A percentile compares a stretch with the other conserved stretches of the same genome.
Evolutionary conservation across 495 filamentous ascomycete species (phyloP).

Genomic region (Trichoderma virens): DNA sequence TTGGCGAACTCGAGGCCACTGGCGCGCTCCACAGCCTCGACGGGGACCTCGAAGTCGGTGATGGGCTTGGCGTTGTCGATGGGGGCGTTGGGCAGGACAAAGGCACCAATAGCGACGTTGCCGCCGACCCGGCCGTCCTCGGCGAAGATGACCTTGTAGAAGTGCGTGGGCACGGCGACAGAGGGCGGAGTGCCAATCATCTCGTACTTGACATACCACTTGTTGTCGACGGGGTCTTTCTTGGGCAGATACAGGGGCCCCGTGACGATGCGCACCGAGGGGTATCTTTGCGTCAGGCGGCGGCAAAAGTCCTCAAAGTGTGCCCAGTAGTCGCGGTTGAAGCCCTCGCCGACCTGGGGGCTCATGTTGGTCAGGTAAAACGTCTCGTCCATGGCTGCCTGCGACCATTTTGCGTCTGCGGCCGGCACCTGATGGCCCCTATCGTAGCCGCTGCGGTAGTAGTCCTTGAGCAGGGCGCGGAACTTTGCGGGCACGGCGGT

Average conservation of each 20-base stretch:
- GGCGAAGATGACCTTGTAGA: constrained; percentile 96
- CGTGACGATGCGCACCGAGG: constrained; percentile 83
- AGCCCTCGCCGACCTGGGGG: constrained; percentile 93
- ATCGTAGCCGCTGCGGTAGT: constrained; percentile 91
- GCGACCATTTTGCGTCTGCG: constrained; percentile 92
- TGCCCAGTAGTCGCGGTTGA: constrained; percentile 98
- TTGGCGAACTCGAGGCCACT: constrained; percentile 84
- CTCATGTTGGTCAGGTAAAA: constrained; percentile 95
- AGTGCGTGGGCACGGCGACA: constrained; percentile 93
- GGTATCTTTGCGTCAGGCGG: constrained; percentile 67
- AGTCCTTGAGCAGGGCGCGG: constrained; percentile 84
- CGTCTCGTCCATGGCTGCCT: constrained; percentile 87
- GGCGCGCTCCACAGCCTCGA: constrained; percentile 87
- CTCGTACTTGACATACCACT: constrained; percentile 93
- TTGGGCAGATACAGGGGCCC: constrained; percentile 88
- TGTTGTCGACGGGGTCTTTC: constrained; percentile 67
- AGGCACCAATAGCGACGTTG: constrained; percentile 83
- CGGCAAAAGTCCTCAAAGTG: constrained; percentile 98
- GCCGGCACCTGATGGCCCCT: constrained; percentile 96
- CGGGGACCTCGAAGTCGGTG: constrained; percentile 84
- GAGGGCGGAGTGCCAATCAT: constrained; percentile 94
- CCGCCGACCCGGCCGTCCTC: constrained; percentile 69
- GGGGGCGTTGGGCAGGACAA: constrained; percentile 88
- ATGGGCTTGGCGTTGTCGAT: constrained; percentile 82
- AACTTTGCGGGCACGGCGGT: constrained; percentile 69